Base-by-base conservation (phyloP, 2,329 filamentous ascomycete genomes). In the Cladophialophora carrionii region DNA sequence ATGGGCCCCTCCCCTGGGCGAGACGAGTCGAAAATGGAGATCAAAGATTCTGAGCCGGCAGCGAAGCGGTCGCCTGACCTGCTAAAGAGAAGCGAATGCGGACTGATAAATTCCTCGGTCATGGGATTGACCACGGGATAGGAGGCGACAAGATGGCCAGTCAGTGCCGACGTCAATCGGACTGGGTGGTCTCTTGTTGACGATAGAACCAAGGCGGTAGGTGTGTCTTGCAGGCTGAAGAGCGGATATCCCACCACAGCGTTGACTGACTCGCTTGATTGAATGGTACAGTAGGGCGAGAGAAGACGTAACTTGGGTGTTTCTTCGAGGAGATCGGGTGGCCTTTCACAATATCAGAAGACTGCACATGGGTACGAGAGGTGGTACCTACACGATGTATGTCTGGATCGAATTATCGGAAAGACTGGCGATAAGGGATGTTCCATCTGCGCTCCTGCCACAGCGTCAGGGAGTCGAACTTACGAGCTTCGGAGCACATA, bases 31-130 rank as follows among this genome's bases (percentile, higher is more conserved):
- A 88, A 88, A 17, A 83, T 72, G 51, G 83, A 81, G 53, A 88
- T 81, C 10, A 79, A 71, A 65, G 82, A 83, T 46, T 82, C 78
- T 2, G 79, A 79, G n/a, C 86, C 86, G 4, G 85, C 84, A 57
- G 88, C 75, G 74, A 89, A 88, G 6, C 77, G 78, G 0, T 77
- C 77, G 9, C 83, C 83, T 8, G 78, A 74, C 3, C 76, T 72
- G 3, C 75, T 77, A 73, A 85, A 88, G n/a, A 80, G 70, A 2
- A 89, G 79, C 31, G 82, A 84, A 70, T 84, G 78, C 0, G 85
- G 83, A 1, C 82, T 78, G 37, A 83, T 82, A 70, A 84, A 84
- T 12, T 78, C 81, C 75, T 89, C 87, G 2, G 84, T 88, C 24
- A 78, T 81, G 4, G 79, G 76, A 64, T 83, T 79, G 57, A 87